Conservation (phyloP, 116 monocot species). For the Zostera marina region DNA sequence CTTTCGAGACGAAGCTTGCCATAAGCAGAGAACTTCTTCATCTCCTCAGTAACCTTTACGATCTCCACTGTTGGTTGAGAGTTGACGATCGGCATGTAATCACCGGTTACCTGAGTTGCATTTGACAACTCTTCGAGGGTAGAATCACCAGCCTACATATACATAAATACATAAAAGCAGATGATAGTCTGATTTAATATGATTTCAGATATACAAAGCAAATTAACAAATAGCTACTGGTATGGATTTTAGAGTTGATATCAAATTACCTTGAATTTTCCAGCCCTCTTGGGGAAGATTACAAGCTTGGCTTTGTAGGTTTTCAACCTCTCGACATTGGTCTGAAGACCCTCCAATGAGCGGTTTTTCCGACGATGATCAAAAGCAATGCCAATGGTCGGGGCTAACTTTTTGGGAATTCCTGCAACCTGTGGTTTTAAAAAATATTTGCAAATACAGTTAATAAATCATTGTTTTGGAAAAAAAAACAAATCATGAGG, state of each 20-base stretch:
- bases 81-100: constrained; percentile 19
- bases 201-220: neutral
- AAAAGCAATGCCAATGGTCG: constrained; percentile 17
- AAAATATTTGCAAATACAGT: neutral
- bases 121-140: constrained; percentile 20
- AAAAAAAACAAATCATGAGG: neutral
- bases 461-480: neutral
- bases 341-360: constrained; percentile 15
- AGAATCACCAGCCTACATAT: constrained; percentile 19
- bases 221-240: neutral
- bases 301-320: constrained; percentile 18
- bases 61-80: constrained; percentile 19
- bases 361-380: constrained; percentile 21
- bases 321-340: constrained; percentile 18
- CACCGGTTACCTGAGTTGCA: constrained; percentile 26
- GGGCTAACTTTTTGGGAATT: constrained; percentile 21
- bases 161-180: neutral
- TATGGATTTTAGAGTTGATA: neutral
- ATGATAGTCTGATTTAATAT: neutral
- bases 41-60: constrained; percentile 31
- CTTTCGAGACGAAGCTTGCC: constrained; percentile 20
- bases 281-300: constrained; percentile 14
- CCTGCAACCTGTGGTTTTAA: constrained; percentile 10
- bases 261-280: constrained; percentile 14
- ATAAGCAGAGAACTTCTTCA: constrained; percentile 27